Evolutionary conservation across 2,329 filamentous ascomycete species (phyloP).

Genomic region (Fusarium sp.): DNA sequence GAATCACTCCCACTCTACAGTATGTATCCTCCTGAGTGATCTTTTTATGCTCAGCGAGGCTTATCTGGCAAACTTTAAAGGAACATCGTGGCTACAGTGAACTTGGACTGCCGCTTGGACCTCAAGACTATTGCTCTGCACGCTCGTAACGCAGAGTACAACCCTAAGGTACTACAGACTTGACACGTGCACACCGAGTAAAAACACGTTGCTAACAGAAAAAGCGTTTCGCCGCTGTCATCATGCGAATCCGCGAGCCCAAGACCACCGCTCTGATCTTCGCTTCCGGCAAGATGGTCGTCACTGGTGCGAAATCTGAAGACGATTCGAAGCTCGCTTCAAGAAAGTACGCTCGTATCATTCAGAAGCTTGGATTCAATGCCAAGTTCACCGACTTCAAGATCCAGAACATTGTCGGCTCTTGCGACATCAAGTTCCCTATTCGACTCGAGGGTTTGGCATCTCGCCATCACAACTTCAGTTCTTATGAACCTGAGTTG

Average conservation of each 20-base stretch:
- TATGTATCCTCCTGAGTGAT: slow-evolving; percentile 74
- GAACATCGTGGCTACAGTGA: slow-evolving; percentile 99
- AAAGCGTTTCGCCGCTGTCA: slow-evolving; percentile 97
- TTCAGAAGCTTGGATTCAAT: slow-evolving; percentile 99
- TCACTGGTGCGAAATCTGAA: slow-evolving; percentile 97
- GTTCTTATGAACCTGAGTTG: slow-evolving; percentile 96
- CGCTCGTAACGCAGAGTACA: slow-evolving; percentile 98
- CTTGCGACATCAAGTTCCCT: slow-evolving; percentile 99
- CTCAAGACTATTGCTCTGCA: slow-evolving; percentile 99
- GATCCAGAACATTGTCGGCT: slow-evolving; percentile 99
- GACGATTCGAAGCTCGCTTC: slow-evolving; percentile 97
- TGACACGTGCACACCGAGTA: neutral
- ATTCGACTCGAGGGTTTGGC: slow-evolving; percentile 96
- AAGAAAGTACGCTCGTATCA: slow-evolving; percentile 98
- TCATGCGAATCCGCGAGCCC: slow-evolving; percentile 99
- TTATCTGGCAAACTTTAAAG: slow-evolving; percentile 70
- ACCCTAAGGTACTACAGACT: slow-evolving; percentile 83
- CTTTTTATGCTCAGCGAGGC: slow-evolving; percentile 58
- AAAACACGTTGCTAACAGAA: slow-evolving; percentile 48
- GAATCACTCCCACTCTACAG: slow-evolving; percentile 94
- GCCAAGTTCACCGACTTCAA: slow-evolving; percentile 99
- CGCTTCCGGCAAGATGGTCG: slow-evolving; percentile 99
- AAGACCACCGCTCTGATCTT: slow-evolving; percentile 99
- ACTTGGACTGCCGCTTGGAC: slow-evolving; percentile 95
- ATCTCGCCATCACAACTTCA: slow-evolving; percentile 98